These are phyloP conservation scores for Vigna angularis DNA, from an alignment of 306 rosid species.

Conservation along the genomic window DNA sequence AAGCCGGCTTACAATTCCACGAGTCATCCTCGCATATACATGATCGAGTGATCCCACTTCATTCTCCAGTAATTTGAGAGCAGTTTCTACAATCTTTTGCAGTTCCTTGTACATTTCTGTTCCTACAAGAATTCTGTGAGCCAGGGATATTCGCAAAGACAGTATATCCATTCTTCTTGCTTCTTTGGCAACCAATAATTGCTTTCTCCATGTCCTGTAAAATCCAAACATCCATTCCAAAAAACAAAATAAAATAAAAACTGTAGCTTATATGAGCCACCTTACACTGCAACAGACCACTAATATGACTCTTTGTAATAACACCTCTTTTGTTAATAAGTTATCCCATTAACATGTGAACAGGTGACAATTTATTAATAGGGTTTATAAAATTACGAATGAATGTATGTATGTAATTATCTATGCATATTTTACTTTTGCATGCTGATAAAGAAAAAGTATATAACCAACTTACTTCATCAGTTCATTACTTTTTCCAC, in stretches of 20 bases:
- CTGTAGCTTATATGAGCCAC: slow-evolving; percentile 10
- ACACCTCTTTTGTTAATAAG: neutral
- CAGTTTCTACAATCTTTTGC: slow-evolving; percentile 65
- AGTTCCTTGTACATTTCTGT: slow-evolving; percentile 62
- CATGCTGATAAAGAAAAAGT: neutral
- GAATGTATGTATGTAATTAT: neutral
- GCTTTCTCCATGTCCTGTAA: slow-evolving; percentile 88
- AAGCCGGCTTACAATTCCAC: slow-evolving; percentile 90
- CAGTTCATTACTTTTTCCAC: slow-evolving; percentile 77
- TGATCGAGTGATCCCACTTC: slow-evolving; percentile 86
- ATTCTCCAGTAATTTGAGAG: slow-evolving; percentile 60
- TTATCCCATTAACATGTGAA: slow-evolving; percentile 30
- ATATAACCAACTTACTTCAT: slow-evolving; percentile 68
- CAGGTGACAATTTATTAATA: neutral
- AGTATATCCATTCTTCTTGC: slow-evolving; percentile 91
- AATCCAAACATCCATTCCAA: slow-evolving; percentile 43
- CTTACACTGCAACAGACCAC: slow-evolving; percentile 36
- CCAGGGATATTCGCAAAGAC: slow-evolving; percentile 67
- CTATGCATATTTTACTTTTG: slow-evolving; percentile 29
- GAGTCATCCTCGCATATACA: slow-evolving; percentile 71
- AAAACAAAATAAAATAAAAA: slow-evolving; percentile 2
- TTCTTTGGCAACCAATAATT: slow-evolving; percentile 78
- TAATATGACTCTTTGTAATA: slow-evolving; percentile 4
- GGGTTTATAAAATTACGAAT: neutral
- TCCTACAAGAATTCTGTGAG: slow-evolving; percentile 75